Evolutionary conservation across 345 rosid genomes (phyloP).

Genomic region (Schrenkiella parvula): DNA sequence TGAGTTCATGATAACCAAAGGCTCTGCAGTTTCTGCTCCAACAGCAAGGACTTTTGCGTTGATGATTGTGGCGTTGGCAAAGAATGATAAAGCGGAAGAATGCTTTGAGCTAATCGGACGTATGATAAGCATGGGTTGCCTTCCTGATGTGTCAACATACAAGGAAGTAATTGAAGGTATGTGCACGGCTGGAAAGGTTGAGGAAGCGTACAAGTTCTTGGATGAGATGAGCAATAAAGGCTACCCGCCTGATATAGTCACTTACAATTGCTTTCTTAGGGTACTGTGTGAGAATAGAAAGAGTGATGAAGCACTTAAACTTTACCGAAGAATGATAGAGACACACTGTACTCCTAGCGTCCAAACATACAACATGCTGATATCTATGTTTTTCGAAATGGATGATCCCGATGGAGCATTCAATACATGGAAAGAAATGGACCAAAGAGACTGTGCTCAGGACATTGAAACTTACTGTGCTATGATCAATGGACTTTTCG

Average conservation of each 20-base stretch:
- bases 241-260: constrained; percentile 82
- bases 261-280: constrained; percentile 85
- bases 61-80: constrained; percentile 64
- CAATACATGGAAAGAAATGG: constrained; percentile 83
- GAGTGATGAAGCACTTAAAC: constrained; percentile 67
- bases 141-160: constrained; percentile 90
- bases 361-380: constrained; percentile 82
- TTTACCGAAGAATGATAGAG: constrained; percentile 62
- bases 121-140: constrained; percentile 76
- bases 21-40: constrained; percentile 77
- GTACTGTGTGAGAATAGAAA: constrained; percentile 66
- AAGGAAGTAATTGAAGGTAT: constrained; percentile 80
- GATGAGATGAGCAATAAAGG: constrained; percentile 84
- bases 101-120: constrained; percentile 63
- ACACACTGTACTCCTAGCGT: constrained; percentile 73
- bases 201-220: constrained; percentile 73
- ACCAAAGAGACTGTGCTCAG: constrained; percentile 47
- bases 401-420: constrained; percentile 70
- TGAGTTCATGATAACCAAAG: constrained; percentile 81
- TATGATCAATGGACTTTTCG: constrained; percentile 89
- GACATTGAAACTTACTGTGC: constrained; percentile 72
- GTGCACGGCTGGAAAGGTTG: constrained; percentile 66
- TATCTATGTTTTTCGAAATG: constrained; percentile 68
- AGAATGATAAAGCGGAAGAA: constrained; percentile 54
- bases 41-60: constrained; percentile 79